Base-by-base conservation (phyloP, 441 rosid genomes). In the Sinapis alba region DNA sequence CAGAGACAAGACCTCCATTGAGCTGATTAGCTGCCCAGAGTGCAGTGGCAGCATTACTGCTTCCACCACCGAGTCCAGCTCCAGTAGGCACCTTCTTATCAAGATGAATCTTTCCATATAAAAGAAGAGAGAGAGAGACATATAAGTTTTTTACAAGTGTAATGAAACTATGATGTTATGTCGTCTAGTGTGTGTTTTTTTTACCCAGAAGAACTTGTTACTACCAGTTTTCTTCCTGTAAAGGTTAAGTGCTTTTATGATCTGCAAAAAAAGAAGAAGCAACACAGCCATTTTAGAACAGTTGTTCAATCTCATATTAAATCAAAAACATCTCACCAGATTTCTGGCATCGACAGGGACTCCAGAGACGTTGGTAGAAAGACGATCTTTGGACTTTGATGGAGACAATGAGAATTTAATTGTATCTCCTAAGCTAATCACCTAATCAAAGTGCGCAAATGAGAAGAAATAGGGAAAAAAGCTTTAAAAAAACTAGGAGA, bases 11-110 rank as follows among this genome's bases (percentile, higher is more conserved):
- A 81, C 85, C 75, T 32, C 97, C 92, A 70, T 84, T 88, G 82
- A 93, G 89, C 82, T 90, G 90, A 84, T 95, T 95, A 47, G 97
- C 99, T 2, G 98, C 99, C 99, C 99, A 95, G 41, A 95, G 93
- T 23, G 99, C 98, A 30, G 98, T 95, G 45, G 98, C 98, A 60
- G 98, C 98, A 84, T 95, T 93, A 80, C 98, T 89, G 79, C 97
- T 93, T 77, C 99, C 99, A 82, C 99, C 98, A 50, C 97, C 98
- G 38, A 95, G 96, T 32, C 98, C 99, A 36, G 97, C 98, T 13
- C 99, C 99, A 0, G 94, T 89, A 24, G 98, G 98, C 75, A 91
- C 95, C 71, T 82, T 89, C 81, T 95, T 95, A 67, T 93, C 96
- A 64, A 95, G 84, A 82, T 95, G 99, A 79, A 93, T 83, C 98